Conservation (phyloP, 108 stramenopile genomes). For the Stephanodiscus triporus region DNA sequence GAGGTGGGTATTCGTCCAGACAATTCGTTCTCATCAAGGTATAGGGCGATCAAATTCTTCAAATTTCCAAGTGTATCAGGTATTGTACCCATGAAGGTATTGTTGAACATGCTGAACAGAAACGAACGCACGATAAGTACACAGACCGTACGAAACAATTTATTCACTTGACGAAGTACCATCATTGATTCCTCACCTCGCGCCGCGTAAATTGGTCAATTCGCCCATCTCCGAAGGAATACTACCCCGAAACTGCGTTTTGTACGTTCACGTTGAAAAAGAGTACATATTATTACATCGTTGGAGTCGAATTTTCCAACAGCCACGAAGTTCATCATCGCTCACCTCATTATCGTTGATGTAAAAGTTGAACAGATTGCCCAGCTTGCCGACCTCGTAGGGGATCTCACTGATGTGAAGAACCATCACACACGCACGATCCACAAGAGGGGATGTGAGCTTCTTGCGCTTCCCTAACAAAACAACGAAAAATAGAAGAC, state of each 20-base stretch:
- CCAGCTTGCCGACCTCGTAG: conserved; percentile 28
- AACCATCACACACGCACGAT: too few species aligned
- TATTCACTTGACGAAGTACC: too few species aligned
- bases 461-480: background rate
- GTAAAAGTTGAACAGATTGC: conserved; percentile 40
- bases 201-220: conserved; percentile 39
- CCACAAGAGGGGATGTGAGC: too few species aligned
- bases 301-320: too few species aligned
- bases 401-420: conserved; percentile 37
- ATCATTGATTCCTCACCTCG: background rate
- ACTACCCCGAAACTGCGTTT: conserved; percentile 50
- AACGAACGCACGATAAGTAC: too few species aligned
- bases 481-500: too few species aligned
- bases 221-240: conserved; percentile 57
- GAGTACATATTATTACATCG: too few species aligned
- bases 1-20: conserved; percentile 59
- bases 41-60: conserved; percentile 45
- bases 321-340: background rate
- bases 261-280: too few species aligned
- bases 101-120: conserved; percentile 34
- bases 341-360: conserved; percentile 45
- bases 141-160: too few species aligned
- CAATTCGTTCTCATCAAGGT: conserved; percentile 56
- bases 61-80: conserved; percentile 39
- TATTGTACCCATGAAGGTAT: conserved; percentile 35